These are phyloP conservation scores for Kodamaea suecica DNA, from an alignment of 1,139 yeast genomes.

Conservation along the genomic window DNA sequence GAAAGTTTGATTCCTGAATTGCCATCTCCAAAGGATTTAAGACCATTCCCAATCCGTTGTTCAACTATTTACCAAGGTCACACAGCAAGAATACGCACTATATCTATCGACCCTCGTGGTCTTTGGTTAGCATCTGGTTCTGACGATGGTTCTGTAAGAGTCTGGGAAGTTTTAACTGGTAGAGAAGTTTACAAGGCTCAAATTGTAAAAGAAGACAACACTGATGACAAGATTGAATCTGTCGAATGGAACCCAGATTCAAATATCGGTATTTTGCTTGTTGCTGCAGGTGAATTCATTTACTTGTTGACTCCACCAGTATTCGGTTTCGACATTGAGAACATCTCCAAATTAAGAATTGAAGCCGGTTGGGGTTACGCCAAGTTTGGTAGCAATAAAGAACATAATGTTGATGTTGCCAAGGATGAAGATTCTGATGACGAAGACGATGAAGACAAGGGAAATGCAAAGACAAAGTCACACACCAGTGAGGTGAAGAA, in stretches of 20 bases:
- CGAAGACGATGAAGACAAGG: conserved; percentile 30
- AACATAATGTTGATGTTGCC: conserved; percentile 43
- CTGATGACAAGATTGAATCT: conserved; percentile 75
- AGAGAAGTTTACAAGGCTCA: conserved; percentile 77
- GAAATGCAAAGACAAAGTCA: conserved; percentile 27
- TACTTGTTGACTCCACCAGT: conserved; percentile 84
- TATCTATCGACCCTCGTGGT: conserved; percentile 86
- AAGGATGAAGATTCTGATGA: conserved; percentile 36
- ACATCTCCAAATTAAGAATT: conserved; percentile 70
- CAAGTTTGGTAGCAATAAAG: conserved; percentile 59
- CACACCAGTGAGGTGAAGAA: conserved; percentile 42
- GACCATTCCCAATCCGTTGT: conserved; percentile 96
- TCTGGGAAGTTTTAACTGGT: conserved; percentile 96
- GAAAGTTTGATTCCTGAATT: conserved; percentile 93
- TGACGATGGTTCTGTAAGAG: conserved; percentile 92
- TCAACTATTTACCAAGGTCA: conserved; percentile 87
- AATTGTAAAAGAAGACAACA: conserved; percentile 50
- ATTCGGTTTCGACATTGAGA: conserved; percentile 85
- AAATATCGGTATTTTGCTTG: conserved; percentile 72
- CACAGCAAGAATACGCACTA: conserved; percentile 72
- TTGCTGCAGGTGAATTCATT: conserved; percentile 77
- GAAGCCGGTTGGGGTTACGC: conserved; percentile 94
- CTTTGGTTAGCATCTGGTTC: conserved; percentile 97
- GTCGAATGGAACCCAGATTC: conserved; percentile 90
- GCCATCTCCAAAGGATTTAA: conserved; percentile 93